phyloP scores from a whole-genome alignment of 2,329 filamentous ascomycete species.

The Hymenoscyphus fraxineus region DNA sequence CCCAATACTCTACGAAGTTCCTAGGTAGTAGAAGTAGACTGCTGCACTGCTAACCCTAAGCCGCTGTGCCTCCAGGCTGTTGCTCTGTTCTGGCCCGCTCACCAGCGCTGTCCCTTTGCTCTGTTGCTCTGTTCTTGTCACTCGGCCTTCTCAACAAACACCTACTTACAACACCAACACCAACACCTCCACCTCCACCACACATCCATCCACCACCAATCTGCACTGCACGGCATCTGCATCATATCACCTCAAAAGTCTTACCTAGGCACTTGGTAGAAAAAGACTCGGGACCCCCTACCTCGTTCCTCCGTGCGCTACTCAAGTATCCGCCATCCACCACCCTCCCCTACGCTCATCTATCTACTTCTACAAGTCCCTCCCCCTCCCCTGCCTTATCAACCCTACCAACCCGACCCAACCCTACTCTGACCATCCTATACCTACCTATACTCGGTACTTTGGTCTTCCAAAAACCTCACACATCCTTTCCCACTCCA shows the following conservation, averaged over 20 bases:
- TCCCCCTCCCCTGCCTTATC: background rate
- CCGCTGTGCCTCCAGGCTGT: background rate
- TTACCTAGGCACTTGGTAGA: too few relatives aligned
- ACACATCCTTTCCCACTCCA: background rate
- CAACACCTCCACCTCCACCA: background rate
- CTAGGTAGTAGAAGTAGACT: too few relatives aligned
- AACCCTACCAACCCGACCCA: background rate
- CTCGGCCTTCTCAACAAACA: background rate
- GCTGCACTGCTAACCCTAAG: background rate
- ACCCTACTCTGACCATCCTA: background rate
- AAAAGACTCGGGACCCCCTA: too few relatives aligned
- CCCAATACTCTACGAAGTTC: too few relatives aligned
- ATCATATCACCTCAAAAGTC: background rate
- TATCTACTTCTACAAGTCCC: too few relatives aligned
- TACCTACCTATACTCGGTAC: background rate
- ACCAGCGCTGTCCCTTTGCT: too few relatives aligned
- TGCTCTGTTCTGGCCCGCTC: background rate
- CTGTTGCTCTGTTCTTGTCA: background rate
- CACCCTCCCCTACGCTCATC: too few relatives aligned
- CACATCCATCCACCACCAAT: background rate
- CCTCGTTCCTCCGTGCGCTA: too few relatives aligned
- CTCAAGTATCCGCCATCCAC: too few relatives aligned
- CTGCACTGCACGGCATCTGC: background rate
- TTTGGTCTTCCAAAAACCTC: background rate
- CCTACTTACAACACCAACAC: background rate